These are phyloP conservation scores for Rhytidiadelphus loreus DNA, from an alignment of 225 moss, liverwort and hornwort genomes.

Conservation along the genomic window DNA sequence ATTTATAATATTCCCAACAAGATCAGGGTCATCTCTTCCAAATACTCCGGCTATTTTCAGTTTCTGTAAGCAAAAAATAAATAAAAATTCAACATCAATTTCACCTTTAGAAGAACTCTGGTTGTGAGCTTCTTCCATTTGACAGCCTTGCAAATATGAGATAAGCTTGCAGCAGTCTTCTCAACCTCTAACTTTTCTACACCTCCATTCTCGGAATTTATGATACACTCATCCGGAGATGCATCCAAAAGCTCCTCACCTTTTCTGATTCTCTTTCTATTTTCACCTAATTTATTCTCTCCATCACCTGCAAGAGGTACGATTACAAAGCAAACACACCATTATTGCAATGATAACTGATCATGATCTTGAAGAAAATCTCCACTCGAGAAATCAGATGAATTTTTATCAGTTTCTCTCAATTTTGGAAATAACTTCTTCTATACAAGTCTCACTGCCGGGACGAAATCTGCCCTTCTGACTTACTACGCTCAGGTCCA, in stretches of 20 bases:
- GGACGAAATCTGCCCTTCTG: not conserved
- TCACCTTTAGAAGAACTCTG: conserved; percentile 26
- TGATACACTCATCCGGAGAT: not conserved
- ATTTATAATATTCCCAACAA: not conserved
- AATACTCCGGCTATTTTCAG: not conserved
- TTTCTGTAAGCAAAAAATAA: not conserved
- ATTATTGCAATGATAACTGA: not conserved
- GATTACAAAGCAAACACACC: not conserved
- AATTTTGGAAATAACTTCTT: not conserved
- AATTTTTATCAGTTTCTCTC: not conserved
- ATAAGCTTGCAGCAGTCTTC: not conserved
- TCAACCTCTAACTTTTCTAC: not conserved
- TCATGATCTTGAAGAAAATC: not conserved
- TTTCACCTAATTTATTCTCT: not conserved
- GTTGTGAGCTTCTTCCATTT: conserved; percentile 43
- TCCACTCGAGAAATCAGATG: not conserved
- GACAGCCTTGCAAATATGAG: conserved; percentile 8
- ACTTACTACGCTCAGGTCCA: not conserved
- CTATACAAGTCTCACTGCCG: not conserved
- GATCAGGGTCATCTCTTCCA: not conserved
- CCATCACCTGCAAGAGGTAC: not conserved
- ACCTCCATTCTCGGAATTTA: not conserved
- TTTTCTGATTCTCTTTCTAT: not conserved
- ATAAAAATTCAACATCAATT: not conserved
- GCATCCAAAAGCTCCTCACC: not conserved